A percentile compares a stretch with the other conserved stretches of the same genome.
These are phyloP conservation scores for Rachicladosporium sp. DNA, from an alignment of 2,329 filamentous ascomycete species.

Conservation along the genomic window DNA sequence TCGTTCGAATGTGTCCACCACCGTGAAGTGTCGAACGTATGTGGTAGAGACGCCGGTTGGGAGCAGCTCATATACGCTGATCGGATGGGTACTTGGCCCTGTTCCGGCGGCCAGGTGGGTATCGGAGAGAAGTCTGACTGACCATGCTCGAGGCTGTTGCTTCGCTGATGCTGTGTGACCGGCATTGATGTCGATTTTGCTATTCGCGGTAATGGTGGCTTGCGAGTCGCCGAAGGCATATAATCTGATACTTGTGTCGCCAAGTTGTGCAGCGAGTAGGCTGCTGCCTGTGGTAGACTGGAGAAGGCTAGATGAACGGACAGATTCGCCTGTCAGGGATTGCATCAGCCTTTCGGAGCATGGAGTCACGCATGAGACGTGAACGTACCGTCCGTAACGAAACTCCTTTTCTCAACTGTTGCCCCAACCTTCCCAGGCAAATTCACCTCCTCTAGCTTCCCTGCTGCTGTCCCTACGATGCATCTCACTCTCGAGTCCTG, in stretches of 20 bases:
- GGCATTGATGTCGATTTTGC: conserved; percentile 18
- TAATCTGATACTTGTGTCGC: conserved; percentile 28
- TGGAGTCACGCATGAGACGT: no score
- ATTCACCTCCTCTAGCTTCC: conserved; percentile 33
- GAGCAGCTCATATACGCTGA: conserved; percentile 40
- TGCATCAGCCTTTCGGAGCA: no score
- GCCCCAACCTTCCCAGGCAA: conserved; percentile 9
- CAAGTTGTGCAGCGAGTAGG: conserved; percentile 41
- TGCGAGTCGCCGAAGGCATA: conserved; percentile 17
- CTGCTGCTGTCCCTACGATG: conserved; percentile 45
- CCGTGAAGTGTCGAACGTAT: conserved; percentile 28
- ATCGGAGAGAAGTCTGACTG: conserved; percentile 40
- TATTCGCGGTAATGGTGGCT: conserved; percentile 25
- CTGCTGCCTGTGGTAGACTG: conserved; percentile 10
- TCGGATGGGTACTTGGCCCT: conserved; percentile 30
- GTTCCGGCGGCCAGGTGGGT: conserved; percentile 40
- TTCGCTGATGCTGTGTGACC: conserved; percentile 1
- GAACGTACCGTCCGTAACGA: no score
- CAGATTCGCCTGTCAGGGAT: conserved; percentile 18
- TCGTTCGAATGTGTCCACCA: no score
- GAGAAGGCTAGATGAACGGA: conserved; percentile 31
- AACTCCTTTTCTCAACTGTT: no score
- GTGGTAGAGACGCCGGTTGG: conserved; percentile 29
- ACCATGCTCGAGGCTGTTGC: conserved; percentile 29
- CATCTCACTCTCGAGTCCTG: conserved; percentile 29